phyloP scores from a whole-genome alignment of 805 yeast genomes.

The Yarrowia yakushimensis region DNA sequence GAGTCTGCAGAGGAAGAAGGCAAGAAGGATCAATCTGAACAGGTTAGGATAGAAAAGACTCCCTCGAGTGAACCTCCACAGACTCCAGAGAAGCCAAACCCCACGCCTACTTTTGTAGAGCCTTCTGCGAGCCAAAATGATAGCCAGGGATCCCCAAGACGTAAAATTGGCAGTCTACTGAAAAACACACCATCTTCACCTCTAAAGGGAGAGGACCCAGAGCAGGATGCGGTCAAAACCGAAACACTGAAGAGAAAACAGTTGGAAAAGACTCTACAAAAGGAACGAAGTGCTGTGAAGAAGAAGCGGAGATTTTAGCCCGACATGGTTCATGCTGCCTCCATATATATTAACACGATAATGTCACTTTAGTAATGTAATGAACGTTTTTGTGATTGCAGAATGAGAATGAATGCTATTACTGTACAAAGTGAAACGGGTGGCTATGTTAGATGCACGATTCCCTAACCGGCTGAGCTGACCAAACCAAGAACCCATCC shows the following conservation, averaged over 20 bases:
- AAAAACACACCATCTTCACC: background rate
- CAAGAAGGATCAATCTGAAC: background rate
- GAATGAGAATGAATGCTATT: no score
- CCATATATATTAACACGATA: background rate
- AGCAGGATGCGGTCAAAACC: background rate
- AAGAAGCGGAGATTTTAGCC: constrained; percentile 1
- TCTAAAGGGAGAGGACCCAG: background rate
- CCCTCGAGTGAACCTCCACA: background rate
- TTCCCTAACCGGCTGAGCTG: background rate
- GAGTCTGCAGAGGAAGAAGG: background rate
- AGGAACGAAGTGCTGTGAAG: background rate
- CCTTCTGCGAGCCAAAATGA: background rate
- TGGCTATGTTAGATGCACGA: background rate
- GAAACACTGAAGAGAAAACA: background rate
- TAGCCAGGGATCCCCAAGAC: background rate
- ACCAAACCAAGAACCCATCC: background rate
- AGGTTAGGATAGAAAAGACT: background rate
- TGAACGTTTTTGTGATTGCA: no score
- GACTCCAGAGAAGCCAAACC: background rate
- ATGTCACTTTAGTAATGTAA: no score
- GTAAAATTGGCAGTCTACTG: constrained; percentile 9
- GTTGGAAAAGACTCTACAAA: background rate
- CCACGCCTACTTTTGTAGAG: background rate
- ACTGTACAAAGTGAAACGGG: no score
- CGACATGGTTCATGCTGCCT: no score